Evolutionary conservation across 2,329 filamentous ascomycete species (phyloP), one percentile per base, ranked within the genome.

Genomic region (Aureobasidium sp.): DNA sequence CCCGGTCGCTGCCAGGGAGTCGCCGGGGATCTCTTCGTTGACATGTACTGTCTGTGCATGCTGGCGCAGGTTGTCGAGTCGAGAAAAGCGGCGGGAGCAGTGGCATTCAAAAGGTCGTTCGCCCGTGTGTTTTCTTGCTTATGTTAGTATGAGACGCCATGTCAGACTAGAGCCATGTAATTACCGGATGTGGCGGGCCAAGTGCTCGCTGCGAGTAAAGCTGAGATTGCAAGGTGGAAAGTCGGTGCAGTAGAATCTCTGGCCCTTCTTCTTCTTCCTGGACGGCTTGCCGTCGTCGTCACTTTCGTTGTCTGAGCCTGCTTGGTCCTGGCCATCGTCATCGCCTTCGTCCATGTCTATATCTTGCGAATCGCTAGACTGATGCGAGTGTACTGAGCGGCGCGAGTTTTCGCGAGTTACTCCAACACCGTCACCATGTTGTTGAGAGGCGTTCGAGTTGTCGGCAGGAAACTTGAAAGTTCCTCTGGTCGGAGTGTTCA

Each of bases 11-110:
- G 94, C 94, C 22, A 97, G 83, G 1, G 94, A 97, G 73, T 97
- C 91, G 44, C 87, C 86, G 3, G 94, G 94, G 37, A 99, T 99
- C 62, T 97, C 91, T 73, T 97, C 94, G 73, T 97, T 97, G 63
- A 96, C 89, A 73, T 99, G 94, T 0, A 99, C 94, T 0, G 94
- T 97, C 74, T 97, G 92, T 48, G 94, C 94, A 80, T 99, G 94
- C 73, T 99, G 94, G 63, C 60, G 48, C 57, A 99, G 79, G 71
- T 99, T 99, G 74, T 99, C 93, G 49, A 97, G 83, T 53, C 93
- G 85, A 11, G 94, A 97, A 73, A 99, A 99, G 61, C 91, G 85
- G 56, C 94, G 85, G 2, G 88, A 90, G 75, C 94, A 99, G 74
- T 97, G 94, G 68, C 94, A 99, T 75, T 95, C 89, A 70, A 97